Base-by-base conservation (phyloP, 208 protist genomes). In the Plasmodiophora brassicae region DNA sequence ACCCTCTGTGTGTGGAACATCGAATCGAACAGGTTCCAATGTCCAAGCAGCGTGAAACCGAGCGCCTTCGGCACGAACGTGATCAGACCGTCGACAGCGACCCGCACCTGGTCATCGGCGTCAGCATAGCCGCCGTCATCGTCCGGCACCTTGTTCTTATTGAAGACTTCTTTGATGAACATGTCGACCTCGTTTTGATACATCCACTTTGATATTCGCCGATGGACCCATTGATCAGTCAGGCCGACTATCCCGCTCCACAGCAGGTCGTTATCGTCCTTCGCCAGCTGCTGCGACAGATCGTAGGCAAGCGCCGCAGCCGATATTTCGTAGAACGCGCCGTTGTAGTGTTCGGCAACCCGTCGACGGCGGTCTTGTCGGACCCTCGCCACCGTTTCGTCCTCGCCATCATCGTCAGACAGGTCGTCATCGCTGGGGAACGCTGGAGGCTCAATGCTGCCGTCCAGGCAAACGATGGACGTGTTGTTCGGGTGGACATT, bases 11-110 rank as follows among this genome's bases (percentile, higher is more conserved):
- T 38, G 54, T 88, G 85, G 8, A 25, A 14, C 85, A 88, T 60
- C n/a, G 45, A 10, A 57, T 88, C 85, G 54, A 38, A 88, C 22
- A 88, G 46, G 41, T 60, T 88, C 85, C 85, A 88, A 57, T 88
- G 85, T 32, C 85, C 25, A 39, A 88, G 38, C 14, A 50, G 22
- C 25, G 32, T 38, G 22, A 88, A 88, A 14, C 25, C 5, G 35
- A 86, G n/a, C 22, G 28, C 41, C 22, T 85, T 10, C 41, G 38
- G 1, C 36, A 65, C 46, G 54, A 88, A 88, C 35, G 50, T 28
- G 46, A 88, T 88, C 10, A 36, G 45, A 38, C 85, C 85, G 1
- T 8, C 46, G 10, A 32, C 46, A 38, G 45, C 46, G 14, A 88
- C 10, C 10, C 22, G 50, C 5, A 88, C 85, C 36, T 45, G 85